Evolutionary conservation across 2,329 filamentous ascomycete genomes (phyloP).

Genomic region (Claviceps spartinae): DNA sequence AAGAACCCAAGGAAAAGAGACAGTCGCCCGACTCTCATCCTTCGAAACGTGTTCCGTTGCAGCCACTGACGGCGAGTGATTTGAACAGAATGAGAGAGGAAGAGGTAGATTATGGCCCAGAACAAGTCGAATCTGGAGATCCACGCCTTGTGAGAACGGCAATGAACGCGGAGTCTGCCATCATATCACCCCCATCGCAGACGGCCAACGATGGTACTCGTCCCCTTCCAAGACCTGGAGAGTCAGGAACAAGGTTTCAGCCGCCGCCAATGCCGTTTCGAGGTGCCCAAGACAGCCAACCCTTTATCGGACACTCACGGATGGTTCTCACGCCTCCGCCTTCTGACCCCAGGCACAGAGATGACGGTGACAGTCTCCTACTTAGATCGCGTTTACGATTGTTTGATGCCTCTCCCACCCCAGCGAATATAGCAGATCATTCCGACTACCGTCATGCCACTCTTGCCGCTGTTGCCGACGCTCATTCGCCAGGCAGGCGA

Average conservation of each 20-base stretch:
- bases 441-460: neutral
- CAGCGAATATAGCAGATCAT: neutral
- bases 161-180: neutral
- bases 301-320: neutral
- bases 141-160: neutral
- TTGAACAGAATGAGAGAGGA: conserved; percentile 10
- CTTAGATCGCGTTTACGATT: neutral
- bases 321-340: conserved; percentile 5
- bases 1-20: neutral
- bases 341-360: conserved; percentile 2
- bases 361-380: neutral
- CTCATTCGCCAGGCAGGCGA: neutral
- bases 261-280: neutral
- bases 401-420: neutral
- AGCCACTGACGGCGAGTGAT: conserved; percentile 7
- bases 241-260: neutral
- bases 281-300: neutral
- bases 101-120: conserved; percentile 4
- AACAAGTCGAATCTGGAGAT: neutral
- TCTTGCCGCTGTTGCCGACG: neutral
- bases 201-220: neutral
- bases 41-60: conserved; percentile 7
- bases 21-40: neutral
- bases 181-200: neutral
- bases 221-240: neutral